A percentile compares a stretch with the other conserved stretches of the same genome.
Conservation (phyloP, 2,329 filamentous ascomycete species). For the Colletotrichum theobromicola region DNA sequence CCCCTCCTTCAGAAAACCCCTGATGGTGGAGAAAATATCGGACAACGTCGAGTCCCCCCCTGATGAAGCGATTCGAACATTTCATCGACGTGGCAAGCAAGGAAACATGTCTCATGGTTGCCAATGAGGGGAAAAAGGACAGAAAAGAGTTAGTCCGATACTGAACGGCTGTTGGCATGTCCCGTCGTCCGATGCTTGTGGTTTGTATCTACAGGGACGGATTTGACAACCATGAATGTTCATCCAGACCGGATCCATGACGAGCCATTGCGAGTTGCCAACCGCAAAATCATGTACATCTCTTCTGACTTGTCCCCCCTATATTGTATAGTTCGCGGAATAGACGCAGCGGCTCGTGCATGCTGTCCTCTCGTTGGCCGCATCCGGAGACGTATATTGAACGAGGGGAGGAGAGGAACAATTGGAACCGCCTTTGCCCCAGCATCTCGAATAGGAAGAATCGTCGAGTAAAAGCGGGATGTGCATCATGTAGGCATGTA, state of each 20-base stretch:
- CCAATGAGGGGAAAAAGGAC: background rate
- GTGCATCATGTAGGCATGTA: background rate
- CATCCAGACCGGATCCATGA: background rate
- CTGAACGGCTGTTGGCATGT: background rate
- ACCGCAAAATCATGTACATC: background rate
- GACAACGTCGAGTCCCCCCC: background rate
- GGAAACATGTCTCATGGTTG: constrained; percentile 18
- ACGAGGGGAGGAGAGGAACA: background rate
- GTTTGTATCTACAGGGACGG: constrained; percentile 3
- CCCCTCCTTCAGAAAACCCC: background rate
- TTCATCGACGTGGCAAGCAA: constrained; percentile 39
- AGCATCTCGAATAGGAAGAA: background rate
- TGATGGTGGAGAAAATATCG: constrained; percentile 5
- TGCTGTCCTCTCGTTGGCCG: background rate
- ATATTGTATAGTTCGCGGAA: background rate
- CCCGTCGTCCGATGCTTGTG: background rate
- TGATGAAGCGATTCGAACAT: constrained; percentile 25
- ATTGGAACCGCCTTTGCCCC: background rate
- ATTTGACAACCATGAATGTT: background rate
- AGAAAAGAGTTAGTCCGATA: background rate
- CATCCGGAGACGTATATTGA: background rate
- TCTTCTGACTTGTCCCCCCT: background rate
- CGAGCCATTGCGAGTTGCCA: background rate
- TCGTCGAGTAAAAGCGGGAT: background rate
- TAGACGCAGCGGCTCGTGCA: background rate